Conservation (phyloP, 176 grass and related monocot genomes). For the Carex pumila region DNA sequence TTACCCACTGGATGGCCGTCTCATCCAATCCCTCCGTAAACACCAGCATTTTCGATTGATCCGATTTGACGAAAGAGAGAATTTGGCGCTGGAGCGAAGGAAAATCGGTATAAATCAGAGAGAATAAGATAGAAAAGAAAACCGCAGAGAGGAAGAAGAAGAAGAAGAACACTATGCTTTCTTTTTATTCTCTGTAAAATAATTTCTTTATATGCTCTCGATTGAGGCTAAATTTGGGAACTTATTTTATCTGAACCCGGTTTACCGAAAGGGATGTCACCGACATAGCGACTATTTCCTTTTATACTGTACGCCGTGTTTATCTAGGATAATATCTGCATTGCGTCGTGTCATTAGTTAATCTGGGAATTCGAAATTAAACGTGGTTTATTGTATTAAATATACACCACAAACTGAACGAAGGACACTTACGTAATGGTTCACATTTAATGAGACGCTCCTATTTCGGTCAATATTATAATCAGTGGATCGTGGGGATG, state of each 20-base stretch:
- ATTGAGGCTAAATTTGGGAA: not conserved
- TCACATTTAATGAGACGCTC: not conserved
- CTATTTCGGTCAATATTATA: not conserved
- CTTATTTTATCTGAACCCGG: not conserved
- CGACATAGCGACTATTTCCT: not conserved
- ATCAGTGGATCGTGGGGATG: not conserved
- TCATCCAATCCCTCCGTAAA: conserved; percentile 97
- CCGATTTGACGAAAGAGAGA: not conserved
- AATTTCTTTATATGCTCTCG: not conserved
- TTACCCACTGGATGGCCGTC: conserved; percentile 89
- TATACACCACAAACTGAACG: not conserved
- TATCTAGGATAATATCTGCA: not conserved
- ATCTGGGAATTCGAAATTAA: not conserved
- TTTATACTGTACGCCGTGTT: not conserved
- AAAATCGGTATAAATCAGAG: not conserved
- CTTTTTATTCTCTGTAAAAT: not conserved
- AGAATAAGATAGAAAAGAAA: not conserved
- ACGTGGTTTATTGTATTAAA: not conserved
- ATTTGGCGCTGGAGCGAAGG: not conserved
- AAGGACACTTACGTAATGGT: not conserved
- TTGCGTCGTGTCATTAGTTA: no score
- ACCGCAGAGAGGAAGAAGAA: not conserved
- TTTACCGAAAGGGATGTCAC: not conserved
- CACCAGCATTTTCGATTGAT: conserved; percentile 35
- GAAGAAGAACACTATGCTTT: not conserved